Base-by-base conservation (phyloP, 148 eudicot genomes). In the Fagopyrum esculentum region DNA sequence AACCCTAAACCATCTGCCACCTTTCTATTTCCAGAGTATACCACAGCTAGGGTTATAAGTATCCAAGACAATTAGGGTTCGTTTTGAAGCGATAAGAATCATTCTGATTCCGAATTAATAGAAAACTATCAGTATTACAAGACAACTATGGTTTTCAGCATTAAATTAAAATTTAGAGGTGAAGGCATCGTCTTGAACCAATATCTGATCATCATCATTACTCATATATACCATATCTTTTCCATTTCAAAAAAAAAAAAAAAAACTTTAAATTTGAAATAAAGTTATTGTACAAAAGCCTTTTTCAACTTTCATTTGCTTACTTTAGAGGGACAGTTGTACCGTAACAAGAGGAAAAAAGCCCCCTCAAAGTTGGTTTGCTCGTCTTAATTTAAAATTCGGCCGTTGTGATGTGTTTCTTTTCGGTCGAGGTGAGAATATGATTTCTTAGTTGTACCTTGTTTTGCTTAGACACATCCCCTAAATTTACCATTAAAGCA, bases 311-410 rank as follows among this genome's bases (percentile, higher is more conserved):
- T 6, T 66, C 15, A 30, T 12, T 35, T 35, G 3, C 40, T 35
- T 35, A 17, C 71, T 66, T 66, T 66, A 66, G 47, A 66, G 35
- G 71, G 71, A 66, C 71, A 66, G 43, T 40, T 12, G 40, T 40
- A 66, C 19, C 71, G 71, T 40, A 66, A 66, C 71, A 66, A 66
- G 43, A 13, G 71, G 71, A 13, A 40, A 63, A 66, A 66, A 66
- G 71, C 71, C 30, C 71, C 69, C n/a, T 5, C 19, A 66, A 66
- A 63, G 15, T 35, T 66, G 47, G 46, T 15, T 43, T 7, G 9
- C 43, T 66, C 43, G 46, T 66, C 71, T 66, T 13, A 12, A 40
- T 17, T 66, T 66, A 12, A 10, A 12, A 40, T 17, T 66, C 30
- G 15, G 3, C n/a, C 71, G 43, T 40, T 30, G 40, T 45, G 45